A percentile compares a stretch with the other conserved stretches of the same genome.
Conservation (phyloP, 2,329 filamentous ascomycete species). For the Tolypocladium tropicale region DNA sequence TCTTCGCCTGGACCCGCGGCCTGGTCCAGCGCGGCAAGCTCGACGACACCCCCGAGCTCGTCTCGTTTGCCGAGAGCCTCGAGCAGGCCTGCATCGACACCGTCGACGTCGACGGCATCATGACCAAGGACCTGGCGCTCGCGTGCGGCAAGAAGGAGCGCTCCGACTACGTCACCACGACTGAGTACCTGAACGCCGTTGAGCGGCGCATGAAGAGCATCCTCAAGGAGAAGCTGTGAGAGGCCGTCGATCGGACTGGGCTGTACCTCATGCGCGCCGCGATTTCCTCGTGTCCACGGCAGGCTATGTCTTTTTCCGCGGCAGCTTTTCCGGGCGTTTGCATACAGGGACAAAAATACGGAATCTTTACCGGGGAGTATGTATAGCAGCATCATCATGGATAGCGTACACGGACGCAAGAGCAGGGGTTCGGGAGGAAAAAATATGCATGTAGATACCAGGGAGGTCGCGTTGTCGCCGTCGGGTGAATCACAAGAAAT, state of each 20-base stretch:
- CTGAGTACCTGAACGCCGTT: conserved; percentile 84
- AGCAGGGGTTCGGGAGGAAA: background rate
- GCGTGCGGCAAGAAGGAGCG: conserved; percentile 81
- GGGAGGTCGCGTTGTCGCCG: background rate
- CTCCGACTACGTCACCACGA: conserved; percentile 81
- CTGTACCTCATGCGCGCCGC: too few species aligned
- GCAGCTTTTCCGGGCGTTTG: background rate
- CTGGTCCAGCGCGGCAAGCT: conserved; percentile 87
- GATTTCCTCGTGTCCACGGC: background rate
- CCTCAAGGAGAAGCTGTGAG: conserved; percentile 67
- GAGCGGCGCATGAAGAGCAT: conserved; percentile 78
- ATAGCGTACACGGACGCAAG: background rate
- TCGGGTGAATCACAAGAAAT: background rate
- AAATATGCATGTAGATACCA: conserved; percentile 3
- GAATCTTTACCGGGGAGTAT: background rate
- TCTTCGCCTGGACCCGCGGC: conserved; percentile 97
- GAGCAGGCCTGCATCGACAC: conserved; percentile 92
- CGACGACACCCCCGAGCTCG: conserved; percentile 83
- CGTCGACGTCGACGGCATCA: conserved; percentile 86
- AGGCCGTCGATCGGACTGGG: background rate
- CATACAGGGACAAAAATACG: background rate
- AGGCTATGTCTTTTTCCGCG: background rate
- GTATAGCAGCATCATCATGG: background rate
- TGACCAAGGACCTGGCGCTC: conserved; percentile 99
- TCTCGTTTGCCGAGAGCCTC: conserved; percentile 82